Evolutionary conservation across 2,329 filamentous ascomycete species (phyloP), one percentile per base, ranked within the genome.

Genomic region (Neofusicoccum laricinum): DNA sequence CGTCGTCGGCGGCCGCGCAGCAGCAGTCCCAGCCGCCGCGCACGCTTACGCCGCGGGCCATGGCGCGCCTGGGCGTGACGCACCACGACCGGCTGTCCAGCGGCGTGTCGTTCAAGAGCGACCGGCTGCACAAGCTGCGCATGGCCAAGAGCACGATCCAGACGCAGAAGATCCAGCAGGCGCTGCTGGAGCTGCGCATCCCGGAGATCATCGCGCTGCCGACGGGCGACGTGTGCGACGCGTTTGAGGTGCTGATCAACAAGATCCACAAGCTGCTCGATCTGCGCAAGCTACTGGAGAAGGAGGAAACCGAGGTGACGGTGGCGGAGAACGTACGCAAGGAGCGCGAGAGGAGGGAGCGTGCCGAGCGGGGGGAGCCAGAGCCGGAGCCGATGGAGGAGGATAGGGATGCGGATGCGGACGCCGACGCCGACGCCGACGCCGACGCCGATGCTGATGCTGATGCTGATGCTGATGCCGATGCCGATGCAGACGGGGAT

Each of bases 71-170:
- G 72, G 95, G 94, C 67, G 90, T 99, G 10, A 86, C 90, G 7
- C 88, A 91, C 68, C 90, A 94, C 73, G 94, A 98, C 64, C 90
- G 94, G 32, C 84, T 97, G 43, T 88, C 90, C 1, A 90, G 89
- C 8, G 94, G 95, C 6, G 91, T 97, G 40, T 90, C 91, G 14
- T 98, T 98, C 84, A 91, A 94, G 12, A 92, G 92, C 32, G 91
- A 94, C 70, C 89, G 87, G 75, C 86, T 94, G 65, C 88, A 89
- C 69, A 93, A 93, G 76, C 85, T 92, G 25, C 89, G 92, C 64
- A 87, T 88, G 41, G 90, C 90, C 68, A 93, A 93, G 79, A 90
- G 86, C 15, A 86, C 89, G 62, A 86, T 90, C 66, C 90, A 93
- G 73, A 91, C 91, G 68, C 78, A 87, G 66, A 90, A 91, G 67